These are phyloP conservation scores for Syzygium aromaticum DNA, from an alignment of 345 rosid species.

Conservation along the genomic window DNA sequence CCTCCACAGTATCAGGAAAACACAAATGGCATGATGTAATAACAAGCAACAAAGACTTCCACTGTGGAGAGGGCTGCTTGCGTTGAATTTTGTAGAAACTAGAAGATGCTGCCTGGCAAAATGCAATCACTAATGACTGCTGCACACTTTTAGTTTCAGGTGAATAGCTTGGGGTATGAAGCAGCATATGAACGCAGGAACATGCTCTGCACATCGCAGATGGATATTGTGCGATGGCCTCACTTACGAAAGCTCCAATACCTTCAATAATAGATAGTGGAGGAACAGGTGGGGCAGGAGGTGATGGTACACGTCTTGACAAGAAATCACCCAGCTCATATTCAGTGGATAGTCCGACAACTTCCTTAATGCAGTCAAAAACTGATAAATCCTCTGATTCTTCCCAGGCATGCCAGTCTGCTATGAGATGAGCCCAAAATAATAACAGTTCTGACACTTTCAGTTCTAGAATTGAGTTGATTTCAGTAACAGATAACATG, in stretches of 20 bases:
- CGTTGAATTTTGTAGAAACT: constrained; percentile 39
- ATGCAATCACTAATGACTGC: constrained; percentile 41
- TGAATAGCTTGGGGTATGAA: constrained; percentile 58
- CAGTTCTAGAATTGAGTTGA: constrained; percentile 33
- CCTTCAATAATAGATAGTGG: constrained; percentile 60
- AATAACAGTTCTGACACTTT: constrained; percentile 48
- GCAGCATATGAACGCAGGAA: constrained; percentile 56
- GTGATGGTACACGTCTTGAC: constrained; percentile 34
- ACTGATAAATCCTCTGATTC: constrained; percentile 77
- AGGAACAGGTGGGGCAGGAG: constrained; percentile 74
- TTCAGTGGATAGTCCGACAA: constrained; percentile 40
- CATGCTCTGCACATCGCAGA: constrained; percentile 79
- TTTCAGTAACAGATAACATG: constrained; percentile 46
- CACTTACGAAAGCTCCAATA: constrained; percentile 56
- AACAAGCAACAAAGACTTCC: constrained; percentile 76
- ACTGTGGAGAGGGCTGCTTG: constrained; percentile 57
- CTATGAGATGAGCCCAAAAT: constrained; percentile 72
- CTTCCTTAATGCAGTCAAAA: constrained; percentile 77
- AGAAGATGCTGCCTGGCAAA: constrained; percentile 61
- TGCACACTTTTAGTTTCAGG: constrained; percentile 42
- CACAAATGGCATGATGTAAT: constrained; percentile 69
- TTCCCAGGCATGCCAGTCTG: constrained; percentile 86
- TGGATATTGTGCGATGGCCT: constrained; percentile 64
- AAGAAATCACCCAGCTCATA: constrained; percentile 46
- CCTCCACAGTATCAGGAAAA: constrained; percentile 44